phyloP scores from a whole-genome alignment of 768 basidiomycete species.

The Russula griseocarnosa region DNA sequence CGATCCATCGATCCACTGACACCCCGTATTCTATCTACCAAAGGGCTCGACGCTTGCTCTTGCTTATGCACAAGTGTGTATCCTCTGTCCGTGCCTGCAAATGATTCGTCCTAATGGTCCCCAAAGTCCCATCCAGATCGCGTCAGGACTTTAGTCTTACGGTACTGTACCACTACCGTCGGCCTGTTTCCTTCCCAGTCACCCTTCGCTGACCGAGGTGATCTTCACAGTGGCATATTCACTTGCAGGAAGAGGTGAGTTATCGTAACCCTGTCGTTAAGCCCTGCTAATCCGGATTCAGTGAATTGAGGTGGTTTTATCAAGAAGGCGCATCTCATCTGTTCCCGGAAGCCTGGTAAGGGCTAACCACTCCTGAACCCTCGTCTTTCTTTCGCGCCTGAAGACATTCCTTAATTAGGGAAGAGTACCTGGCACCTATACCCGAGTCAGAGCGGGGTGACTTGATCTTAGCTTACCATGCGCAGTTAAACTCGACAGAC shows the following conservation, averaged over 20 bases:
- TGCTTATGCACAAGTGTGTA: conserved; percentile 72
- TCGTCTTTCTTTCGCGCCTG: background rate
- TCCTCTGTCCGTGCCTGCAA: background rate
- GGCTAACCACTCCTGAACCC: background rate
- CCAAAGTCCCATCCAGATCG: conserved; percentile 71
- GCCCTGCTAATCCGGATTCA: conserved; percentile 21
- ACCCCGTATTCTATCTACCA: background rate
- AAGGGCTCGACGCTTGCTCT: conserved; percentile 84
- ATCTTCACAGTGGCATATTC: conserved; percentile 69
- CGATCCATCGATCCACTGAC: background rate
- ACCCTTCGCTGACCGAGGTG: conserved; percentile 5
- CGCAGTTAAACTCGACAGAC: conserved; percentile 68
- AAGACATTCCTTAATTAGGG: conserved; percentile 46
- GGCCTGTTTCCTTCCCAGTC: background rate
- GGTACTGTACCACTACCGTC: conserved; percentile 40
- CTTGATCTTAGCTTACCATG: conserved; percentile 80
- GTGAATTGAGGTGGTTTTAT: conserved; percentile 90
- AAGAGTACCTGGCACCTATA: conserved; percentile 75
- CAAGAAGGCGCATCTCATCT: conserved; percentile 78
- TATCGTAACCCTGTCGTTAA: background rate
- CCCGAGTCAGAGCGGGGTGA: conserved; percentile 77
- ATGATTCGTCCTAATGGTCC: background rate
- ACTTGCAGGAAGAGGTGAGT: conserved; percentile 70
- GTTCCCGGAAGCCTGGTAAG: conserved; percentile 84
- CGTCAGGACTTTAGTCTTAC: conserved; percentile 72